Base-by-base conservation (phyloP, 305 asterid genomes). In the Withania somnifera region DNA sequence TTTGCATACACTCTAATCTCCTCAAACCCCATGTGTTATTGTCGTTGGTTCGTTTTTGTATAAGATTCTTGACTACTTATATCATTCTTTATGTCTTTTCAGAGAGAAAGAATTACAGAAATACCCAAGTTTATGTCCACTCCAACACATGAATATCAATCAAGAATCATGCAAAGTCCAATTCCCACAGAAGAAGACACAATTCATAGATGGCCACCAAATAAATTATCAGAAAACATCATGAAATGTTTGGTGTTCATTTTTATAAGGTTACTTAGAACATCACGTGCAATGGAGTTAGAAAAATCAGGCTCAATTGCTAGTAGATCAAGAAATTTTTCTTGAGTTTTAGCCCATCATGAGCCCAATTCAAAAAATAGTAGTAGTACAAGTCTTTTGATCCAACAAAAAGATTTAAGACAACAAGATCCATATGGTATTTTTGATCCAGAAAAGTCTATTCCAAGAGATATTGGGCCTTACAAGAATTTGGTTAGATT, bases 381-480 rank as follows among this genome's bases (percentile, higher is more conserved):
- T 60, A 38, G 10, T 38, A 38, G 86, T 71, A 78, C 89, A 0
- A 79, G 84, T 79, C 87, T 85, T 9, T 52, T 84, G 86, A 56
- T 86, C 11, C 73, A 64, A 9, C 95, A 91, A 20, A 93, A 91
- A 79, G 97, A 92, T 47, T 88, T 93, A 20, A 84, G 97, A 22
- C 99, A 94, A 68, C 98, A 93, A 85, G 99, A 95, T 80, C 98
- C 97, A 9, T 95, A 91, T 20, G 97, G 93, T 0, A 91, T 94
- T 58, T 93, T 93, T 57, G 87, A 91, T 47, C 82, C 89, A 0
- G 97, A 93, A 84, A 93, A 86, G 19, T 92, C 97, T 0, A 69
- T 90, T 26, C 90, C 95, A 0, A 91, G 97, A 86, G 97, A 94
- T 22, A 89, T 94, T 78, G 98, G 98, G 17, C 97, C 97, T 40